Conservation (phyloP, 768 basidiomycete genomes). For the Boletellus ananiceps region DNA sequence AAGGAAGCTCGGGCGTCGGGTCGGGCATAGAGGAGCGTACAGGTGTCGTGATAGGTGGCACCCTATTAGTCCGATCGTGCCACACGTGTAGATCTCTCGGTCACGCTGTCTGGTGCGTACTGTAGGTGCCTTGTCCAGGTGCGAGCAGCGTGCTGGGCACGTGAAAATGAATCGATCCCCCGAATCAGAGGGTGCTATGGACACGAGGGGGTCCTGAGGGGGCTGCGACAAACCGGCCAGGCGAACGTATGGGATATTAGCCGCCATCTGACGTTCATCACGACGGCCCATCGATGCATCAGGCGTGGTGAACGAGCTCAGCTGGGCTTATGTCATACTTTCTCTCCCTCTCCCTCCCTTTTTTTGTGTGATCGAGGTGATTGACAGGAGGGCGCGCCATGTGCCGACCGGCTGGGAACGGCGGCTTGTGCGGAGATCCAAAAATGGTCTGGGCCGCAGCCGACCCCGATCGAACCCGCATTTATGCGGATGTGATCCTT, state of each 20-base stretch:
- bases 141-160: conserved; percentile 20
- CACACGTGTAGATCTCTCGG: conserved; percentile 12
- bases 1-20: conserved; percentile 39
- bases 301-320: not conserved
- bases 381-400: conserved; percentile 14
- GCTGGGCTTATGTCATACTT: not conserved
- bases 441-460: conserved; percentile 34
- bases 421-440: conserved; percentile 33
- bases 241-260: not conserved
- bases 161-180: conserved; percentile 28
- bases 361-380: conserved; percentile 14
- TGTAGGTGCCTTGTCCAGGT: conserved; percentile 24
- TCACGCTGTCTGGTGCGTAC: conserved; percentile 9
- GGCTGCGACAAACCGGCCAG: conserved; percentile 4
- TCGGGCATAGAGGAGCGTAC: conserved; percentile 18
- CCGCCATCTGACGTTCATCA: too few species aligned
- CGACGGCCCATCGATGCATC: too few species aligned
- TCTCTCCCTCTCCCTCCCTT: not conserved
- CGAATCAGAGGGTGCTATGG: conserved; percentile 22
- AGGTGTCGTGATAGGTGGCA: conserved; percentile 12
- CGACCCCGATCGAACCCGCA: conserved; percentile 37
- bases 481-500: conserved; percentile 31
- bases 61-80: conserved; percentile 12
- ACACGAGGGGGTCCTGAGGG: conserved; percentile 25
- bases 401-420: conserved; percentile 18